Percentiles rank a stretch among this genome's conserved stretches.
Evolutionary conservation across 306 rosid species (phyloP).

Genomic region (Rosa chinensis): DNA sequence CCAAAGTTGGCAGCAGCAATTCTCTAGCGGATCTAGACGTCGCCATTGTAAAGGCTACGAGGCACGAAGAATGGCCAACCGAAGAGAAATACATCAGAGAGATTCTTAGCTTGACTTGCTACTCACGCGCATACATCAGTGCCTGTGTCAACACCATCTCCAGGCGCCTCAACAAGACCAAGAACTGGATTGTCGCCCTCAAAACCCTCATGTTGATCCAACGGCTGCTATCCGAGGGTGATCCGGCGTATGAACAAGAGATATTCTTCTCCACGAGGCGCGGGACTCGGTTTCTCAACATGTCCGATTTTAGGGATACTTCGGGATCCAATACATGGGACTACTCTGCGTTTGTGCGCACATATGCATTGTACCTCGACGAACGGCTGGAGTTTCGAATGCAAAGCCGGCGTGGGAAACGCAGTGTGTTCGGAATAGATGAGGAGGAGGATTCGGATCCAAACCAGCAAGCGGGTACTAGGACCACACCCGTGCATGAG

Average conservation of each 20-base stretch:
- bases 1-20: slow-evolving; percentile 82
- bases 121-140: slow-evolving; percentile 66
- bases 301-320: slow-evolving; percentile 78
- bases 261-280: slow-evolving; percentile 87
- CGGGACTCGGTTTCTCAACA: slow-evolving; percentile 82
- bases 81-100: slow-evolving; percentile 80
- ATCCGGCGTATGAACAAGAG: slow-evolving; percentile 95
- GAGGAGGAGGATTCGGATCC: slow-evolving; percentile 42
- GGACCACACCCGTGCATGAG: slow-evolving; percentile 63
- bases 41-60: slow-evolving; percentile 87
- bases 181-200: slow-evolving; percentile 76
- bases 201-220: slow-evolving; percentile 73
- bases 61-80: slow-evolving; percentile 79
- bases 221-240: slow-evolving; percentile 72
- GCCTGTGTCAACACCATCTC: slow-evolving; percentile 72
- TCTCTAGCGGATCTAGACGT: slow-evolving; percentile 87
- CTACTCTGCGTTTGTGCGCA: slow-evolving; percentile 75
- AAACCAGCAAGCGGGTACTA: slow-evolving; percentile 12
- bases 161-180: slow-evolving; percentile 76
- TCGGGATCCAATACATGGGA: slow-evolving; percentile 63
- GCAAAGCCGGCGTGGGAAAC: slow-evolving; percentile 78
- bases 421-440: slow-evolving; percentile 47
- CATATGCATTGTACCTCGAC: slow-evolving; percentile 72
- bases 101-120: slow-evolving; percentile 84
- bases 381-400: slow-evolving; percentile 84